These are phyloP conservation scores for Clitopilus hobsonii DNA, from an alignment of 768 basidiomycete genomes.

Conservation along the genomic window DNA sequence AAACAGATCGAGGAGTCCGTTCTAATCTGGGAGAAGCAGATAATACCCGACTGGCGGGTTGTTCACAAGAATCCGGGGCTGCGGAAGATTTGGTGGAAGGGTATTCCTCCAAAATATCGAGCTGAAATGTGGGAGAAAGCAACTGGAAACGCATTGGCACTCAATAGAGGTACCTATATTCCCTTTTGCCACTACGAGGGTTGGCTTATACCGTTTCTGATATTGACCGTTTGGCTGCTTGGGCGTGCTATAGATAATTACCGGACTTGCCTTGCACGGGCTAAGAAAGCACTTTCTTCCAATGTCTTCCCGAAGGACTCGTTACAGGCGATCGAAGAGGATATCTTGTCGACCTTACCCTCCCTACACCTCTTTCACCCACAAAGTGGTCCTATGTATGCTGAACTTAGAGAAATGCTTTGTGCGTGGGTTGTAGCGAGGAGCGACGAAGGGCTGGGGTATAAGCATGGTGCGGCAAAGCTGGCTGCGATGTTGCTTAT, in stretches of 20 bases:
- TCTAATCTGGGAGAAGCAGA: slow-evolving; percentile 70
- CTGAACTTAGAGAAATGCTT: slow-evolving; percentile 79
- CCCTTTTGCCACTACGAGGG: slow-evolving; percentile 4
- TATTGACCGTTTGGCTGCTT: slow-evolving; percentile 1
- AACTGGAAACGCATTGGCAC: slow-evolving; percentile 77
- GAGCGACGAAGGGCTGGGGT: slow-evolving; percentile 78
- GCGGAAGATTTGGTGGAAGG: slow-evolving; percentile 81
- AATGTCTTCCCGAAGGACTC: slow-evolving; percentile 64
- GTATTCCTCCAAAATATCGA: slow-evolving; percentile 79
- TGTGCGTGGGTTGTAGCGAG: slow-evolving; percentile 87
- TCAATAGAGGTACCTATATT: slow-evolving; percentile 66
- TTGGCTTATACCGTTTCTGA: not conserved
- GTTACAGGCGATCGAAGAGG: slow-evolving; percentile 63
- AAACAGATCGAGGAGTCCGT: slow-evolving; percentile 65
- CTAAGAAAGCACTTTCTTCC: slow-evolving; percentile 61
- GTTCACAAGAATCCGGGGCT: slow-evolving; percentile 62
- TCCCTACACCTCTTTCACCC: slow-evolving; percentile 76
- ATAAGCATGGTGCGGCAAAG: slow-evolving; percentile 62
- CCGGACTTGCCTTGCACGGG: slow-evolving; percentile 65
- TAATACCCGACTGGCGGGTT: slow-evolving; percentile 79
- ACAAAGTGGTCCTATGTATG: slow-evolving; percentile 72
- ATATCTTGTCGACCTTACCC: slow-evolving; percentile 71
- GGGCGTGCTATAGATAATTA: slow-evolving; percentile 52
- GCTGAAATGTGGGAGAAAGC: slow-evolving; percentile 80
- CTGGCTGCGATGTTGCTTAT: slow-evolving; percentile 85